Evolutionary conservation across 163 green algal genomes (phyloP).

Genomic region (Chlamydomonas reinhardtii): DNA sequence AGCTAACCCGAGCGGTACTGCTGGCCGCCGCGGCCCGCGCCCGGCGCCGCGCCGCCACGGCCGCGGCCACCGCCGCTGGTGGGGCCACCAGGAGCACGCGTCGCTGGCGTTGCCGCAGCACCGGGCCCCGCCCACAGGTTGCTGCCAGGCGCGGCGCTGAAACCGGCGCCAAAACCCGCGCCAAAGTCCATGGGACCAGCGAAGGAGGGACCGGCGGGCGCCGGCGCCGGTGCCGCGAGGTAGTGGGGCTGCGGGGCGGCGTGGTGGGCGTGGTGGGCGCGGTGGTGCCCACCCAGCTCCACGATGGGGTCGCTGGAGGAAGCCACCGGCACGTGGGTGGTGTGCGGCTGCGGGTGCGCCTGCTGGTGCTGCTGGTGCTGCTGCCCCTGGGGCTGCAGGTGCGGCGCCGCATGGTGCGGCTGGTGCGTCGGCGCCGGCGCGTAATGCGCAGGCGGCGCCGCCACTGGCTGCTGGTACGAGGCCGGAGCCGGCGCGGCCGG

Average conservation of each 20-base stretch:
- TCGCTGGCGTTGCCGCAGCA: too few species aligned
- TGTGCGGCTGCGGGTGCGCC: neutral
- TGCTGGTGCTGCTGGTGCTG: neutral
- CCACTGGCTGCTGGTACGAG: neutral
- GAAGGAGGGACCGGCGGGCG: neutral
- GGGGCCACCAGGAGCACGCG: too few species aligned
- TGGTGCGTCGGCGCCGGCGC: neutral
- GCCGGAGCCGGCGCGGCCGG: too few species aligned
- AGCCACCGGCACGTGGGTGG: neutral
- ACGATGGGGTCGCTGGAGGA: constrained; percentile 5
- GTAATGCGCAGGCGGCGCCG: too few species aligned
- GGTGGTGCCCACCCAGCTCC: neutral
- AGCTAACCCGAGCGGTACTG: too few species aligned
- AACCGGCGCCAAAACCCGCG: constrained; percentile 18
- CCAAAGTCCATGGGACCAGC: constrained; percentile 24
- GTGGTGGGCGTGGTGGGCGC: neutral
- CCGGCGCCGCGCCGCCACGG: too few species aligned
- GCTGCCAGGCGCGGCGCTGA: too few species aligned
- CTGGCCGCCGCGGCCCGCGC: too few species aligned
- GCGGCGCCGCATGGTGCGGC: neutral
- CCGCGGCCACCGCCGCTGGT: too few species aligned
- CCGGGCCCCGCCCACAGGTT: too few species aligned
- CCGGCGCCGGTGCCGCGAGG: neutral
- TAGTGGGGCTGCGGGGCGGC: neutral
- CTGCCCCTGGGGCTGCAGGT: too few species aligned